Conservation (phyloP, 2,329 filamentous ascomycete genomes). For the Phyllosticta citriasiana region DNA sequence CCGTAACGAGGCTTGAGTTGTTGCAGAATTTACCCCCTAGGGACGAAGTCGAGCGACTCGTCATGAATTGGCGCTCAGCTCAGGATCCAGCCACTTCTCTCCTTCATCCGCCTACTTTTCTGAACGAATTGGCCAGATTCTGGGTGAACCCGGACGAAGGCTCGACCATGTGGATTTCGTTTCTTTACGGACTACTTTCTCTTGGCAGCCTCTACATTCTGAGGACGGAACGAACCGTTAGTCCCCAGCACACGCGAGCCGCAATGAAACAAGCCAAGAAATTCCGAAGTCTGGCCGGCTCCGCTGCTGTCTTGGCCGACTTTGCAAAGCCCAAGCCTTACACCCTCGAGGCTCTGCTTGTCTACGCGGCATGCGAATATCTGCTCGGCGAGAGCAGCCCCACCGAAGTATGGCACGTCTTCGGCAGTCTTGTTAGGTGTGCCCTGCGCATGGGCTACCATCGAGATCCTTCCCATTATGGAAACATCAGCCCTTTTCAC, state of each 20-base stretch:
- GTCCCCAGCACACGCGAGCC: background rate
- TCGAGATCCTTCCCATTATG: slow-evolving; percentile 35
- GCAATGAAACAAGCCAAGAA: slow-evolving; percentile 18
- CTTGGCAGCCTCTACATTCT: slow-evolving; percentile 26
- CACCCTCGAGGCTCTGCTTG: slow-evolving; percentile 18
- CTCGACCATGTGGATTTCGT: slow-evolving; percentile 37
- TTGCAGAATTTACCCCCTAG: slow-evolving; percentile 12
- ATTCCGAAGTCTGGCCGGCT: slow-evolving; percentile 18
- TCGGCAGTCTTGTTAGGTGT: slow-evolving; percentile 30
- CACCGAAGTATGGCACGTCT: slow-evolving; percentile 32
- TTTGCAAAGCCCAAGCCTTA: slow-evolving; percentile 21
- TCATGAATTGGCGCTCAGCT: slow-evolving; percentile 17
- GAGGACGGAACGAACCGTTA: slow-evolving; percentile 10
- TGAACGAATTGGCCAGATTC: slow-evolving; percentile 33
- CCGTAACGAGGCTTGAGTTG: slow-evolving; percentile 17
- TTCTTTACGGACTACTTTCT: slow-evolving; percentile 38
- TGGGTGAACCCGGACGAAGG: slow-evolving; percentile 31
- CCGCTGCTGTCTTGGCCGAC: slow-evolving; percentile 21
- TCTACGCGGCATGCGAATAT: slow-evolving; percentile 13
- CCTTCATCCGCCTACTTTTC: slow-evolving; percentile 15
- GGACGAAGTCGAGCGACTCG: slow-evolving; percentile 24
- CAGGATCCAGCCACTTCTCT: slow-evolving; percentile 17
- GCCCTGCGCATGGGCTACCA: slow-evolving; percentile 37
- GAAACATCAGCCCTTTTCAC: slow-evolving; percentile 29
- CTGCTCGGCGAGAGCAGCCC: slow-evolving; percentile 18